phyloP scores from a whole-genome alignment of 208 protist species.

The Willaertia magna region DNA sequence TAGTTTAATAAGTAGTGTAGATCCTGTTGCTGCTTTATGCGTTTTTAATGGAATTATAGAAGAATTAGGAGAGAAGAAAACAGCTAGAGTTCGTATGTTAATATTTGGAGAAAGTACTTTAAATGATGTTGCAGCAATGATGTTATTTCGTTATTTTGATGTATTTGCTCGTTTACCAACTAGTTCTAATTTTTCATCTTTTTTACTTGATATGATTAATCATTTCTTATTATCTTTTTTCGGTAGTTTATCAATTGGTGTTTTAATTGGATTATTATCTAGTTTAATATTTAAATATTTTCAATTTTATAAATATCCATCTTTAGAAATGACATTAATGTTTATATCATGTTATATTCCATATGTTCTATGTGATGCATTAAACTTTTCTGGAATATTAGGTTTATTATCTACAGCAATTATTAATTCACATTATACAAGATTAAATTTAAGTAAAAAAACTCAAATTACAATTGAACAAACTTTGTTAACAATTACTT shows the following conservation, averaged over 20 bases:
- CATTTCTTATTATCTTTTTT: slow-evolving; percentile 21
- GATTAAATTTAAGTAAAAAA: neutral
- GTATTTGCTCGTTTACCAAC: neutral
- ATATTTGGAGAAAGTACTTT: slow-evolving; percentile 57
- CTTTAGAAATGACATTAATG: slow-evolving; percentile 32
- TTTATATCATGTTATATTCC: slow-evolving; percentile 32
- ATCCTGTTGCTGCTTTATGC: slow-evolving; percentile 34
- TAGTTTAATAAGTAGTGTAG: slow-evolving; percentile 45
- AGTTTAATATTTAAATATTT: slow-evolving; percentile 25
- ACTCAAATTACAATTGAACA: neutral
- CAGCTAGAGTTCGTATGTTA: slow-evolving; percentile 30
- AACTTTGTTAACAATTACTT: slow-evolving; percentile 29
- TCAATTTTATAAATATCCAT: neutral
- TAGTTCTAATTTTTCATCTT: neutral
- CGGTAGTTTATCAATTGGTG: slow-evolving; percentile 19
- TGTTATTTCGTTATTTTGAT: slow-evolving; percentile 25
- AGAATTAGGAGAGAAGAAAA: slow-evolving; percentile 20
- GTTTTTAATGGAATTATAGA: slow-evolving; percentile 39
- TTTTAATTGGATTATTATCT: neutral
- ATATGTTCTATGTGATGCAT: slow-evolving; percentile 33
- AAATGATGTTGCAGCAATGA: slow-evolving; percentile 58
- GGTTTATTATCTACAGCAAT: slow-evolving; percentile 47
- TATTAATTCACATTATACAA: slow-evolving; percentile 38
- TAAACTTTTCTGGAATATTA: slow-evolving; percentile 41
- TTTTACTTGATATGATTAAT: neutral